Percentiles rank a stretch among this genome's conserved stretches.
phyloP scores from a whole-genome alignment of 1,284 basidiomycete species.

The Trichosporon ovoides region DNA sequence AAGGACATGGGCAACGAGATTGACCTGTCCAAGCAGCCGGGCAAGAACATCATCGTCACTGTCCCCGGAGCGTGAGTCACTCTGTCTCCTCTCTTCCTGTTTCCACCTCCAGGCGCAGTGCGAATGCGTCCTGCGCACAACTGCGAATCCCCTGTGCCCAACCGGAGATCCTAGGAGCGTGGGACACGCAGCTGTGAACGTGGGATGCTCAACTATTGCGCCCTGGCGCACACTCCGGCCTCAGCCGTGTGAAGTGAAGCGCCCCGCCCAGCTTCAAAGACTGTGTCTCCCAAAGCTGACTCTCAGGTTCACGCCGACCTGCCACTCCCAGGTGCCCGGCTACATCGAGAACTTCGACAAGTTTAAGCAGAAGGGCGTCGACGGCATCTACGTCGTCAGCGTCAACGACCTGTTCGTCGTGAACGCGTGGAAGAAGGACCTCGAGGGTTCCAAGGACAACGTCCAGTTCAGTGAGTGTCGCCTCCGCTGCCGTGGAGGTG shows the following conservation, averaged over 20 bases:
- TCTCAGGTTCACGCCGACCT: conserved; percentile 58
- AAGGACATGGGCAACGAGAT: conserved; percentile 54
- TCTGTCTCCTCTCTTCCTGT: no score
- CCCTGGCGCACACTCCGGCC: no score
- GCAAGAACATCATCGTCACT: conserved; percentile 66
- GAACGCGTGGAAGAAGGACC: conserved; percentile 64
- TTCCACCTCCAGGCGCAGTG: no score
- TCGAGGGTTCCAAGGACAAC: conserved; percentile 47
- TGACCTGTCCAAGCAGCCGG: conserved; percentile 55
- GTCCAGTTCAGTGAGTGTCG: conserved; percentile 43
- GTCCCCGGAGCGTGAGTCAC: conserved; percentile 40
- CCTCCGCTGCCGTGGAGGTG: no score
- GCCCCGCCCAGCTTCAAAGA: no score
- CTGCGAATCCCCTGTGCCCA: no score
- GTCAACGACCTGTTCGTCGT: conserved; percentile 64
- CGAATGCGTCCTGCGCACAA: no score
- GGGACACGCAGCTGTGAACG: no score
- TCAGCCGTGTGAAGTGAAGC: no score
- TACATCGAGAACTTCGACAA: conserved; percentile 60
- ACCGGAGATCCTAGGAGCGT: no score
- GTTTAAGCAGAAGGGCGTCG: conserved; percentile 64
- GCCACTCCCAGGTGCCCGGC: conserved; percentile 57
- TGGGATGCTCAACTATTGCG: no score
- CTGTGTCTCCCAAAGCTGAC: no score
- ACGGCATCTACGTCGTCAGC: conserved; percentile 61